Evolutionary conservation across 2,329 filamentous ascomycete genomes (phyloP), one percentile per base, ranked within the genome.

Genomic region (Penicillium sp.): DNA sequence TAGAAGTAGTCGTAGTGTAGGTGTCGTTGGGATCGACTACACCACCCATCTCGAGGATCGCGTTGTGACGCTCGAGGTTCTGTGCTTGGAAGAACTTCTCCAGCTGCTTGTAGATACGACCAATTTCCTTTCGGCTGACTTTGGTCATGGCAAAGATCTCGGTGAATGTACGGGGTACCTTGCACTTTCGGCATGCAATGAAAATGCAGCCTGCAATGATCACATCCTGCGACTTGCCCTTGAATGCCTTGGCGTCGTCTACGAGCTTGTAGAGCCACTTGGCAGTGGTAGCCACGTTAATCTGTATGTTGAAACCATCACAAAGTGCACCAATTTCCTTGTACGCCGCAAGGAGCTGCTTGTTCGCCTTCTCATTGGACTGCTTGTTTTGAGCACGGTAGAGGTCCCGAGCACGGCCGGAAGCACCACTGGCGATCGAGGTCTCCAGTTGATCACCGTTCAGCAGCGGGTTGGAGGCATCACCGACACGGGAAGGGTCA

Each of bases 181-280:
- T 84, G 68, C 90, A 88, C 73, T 96, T 90, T 42, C 94, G 90
- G 71, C 93, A 97, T 38, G 94, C 91, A 65, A 99, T 93, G 79
- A 99, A 97, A 73, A 99, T 94, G 75, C 92, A 96, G 6, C 92
- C 91, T 5, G 94, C 94, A 61, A 97, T 93, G 62, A 99, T 88
- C 51, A 90, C 89, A 64, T 97, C 93, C 68, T 92, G 88, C 0
- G 89, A 88, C 76, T 99, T 99, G 69, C 92, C 92, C 77, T 96
- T 96, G 81, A 97, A 91, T 51, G 91, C 82, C 71, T 93, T 93
- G 68, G 87, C 87, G 74, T 99, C 94, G 64, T 96, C 91, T 23
- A 93, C 89, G 52, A 94, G 83, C 78, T 96, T 97, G 83, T 88
- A 99, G 59, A 97, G 87, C 70, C 95, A 89, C 78, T 96, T 96